A percentile compares a stretch with the other conserved stretches of the same genome.
phyloP scores from a whole-genome alignment of 2,329 filamentous ascomycete genomes.

The Epichloe brachyelytri region DNA sequence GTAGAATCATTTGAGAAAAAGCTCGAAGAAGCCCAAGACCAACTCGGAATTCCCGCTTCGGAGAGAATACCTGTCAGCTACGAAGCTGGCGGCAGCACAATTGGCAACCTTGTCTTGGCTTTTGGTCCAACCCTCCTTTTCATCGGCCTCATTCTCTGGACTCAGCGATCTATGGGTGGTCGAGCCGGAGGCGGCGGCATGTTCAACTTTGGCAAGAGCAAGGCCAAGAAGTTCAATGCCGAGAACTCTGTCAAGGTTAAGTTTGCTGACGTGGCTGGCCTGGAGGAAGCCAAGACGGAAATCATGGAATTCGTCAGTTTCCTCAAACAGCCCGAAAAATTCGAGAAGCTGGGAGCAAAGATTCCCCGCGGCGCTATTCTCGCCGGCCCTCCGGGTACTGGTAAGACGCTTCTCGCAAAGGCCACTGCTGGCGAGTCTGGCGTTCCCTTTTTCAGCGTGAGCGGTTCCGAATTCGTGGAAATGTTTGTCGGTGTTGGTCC shows the following conservation, averaged over 20 bases:
- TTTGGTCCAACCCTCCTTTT: constrained; percentile 83
- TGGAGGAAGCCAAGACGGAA: constrained; percentile 95
- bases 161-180: constrained; percentile 61
- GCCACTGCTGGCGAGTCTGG: constrained; percentile 93
- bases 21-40: constrained; percentile 75
- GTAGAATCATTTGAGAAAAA: constrained; percentile 84
- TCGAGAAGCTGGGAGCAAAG: constrained; percentile 90
- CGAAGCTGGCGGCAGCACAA: constrained; percentile 60
- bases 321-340: constrained; percentile 82
- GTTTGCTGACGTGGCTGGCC: constrained; percentile 90
- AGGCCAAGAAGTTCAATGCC: constrained; percentile 94
- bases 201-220: constrained; percentile 92
- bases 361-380: constrained; percentile 95
- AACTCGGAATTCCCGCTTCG: constrained; percentile 71
- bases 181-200: constrained; percentile 59
- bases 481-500: constrained; percentile 99
- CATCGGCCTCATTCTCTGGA: constrained; percentile 69
- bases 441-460: constrained; percentile 96
- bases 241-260: constrained; percentile 95
- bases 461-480: constrained; percentile 96
- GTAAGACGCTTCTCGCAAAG: constrained; percentile 95
- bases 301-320: constrained; percentile 99
- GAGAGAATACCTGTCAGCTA: constrained; percentile 93
- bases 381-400: constrained; percentile 93
- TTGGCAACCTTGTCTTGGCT: constrained; percentile 57